Evolutionary conservation across 768 basidiomycete species (phyloP), one percentile per base, ranked within the genome.

Genomic region (Pleurotus pulmonarius): DNA sequence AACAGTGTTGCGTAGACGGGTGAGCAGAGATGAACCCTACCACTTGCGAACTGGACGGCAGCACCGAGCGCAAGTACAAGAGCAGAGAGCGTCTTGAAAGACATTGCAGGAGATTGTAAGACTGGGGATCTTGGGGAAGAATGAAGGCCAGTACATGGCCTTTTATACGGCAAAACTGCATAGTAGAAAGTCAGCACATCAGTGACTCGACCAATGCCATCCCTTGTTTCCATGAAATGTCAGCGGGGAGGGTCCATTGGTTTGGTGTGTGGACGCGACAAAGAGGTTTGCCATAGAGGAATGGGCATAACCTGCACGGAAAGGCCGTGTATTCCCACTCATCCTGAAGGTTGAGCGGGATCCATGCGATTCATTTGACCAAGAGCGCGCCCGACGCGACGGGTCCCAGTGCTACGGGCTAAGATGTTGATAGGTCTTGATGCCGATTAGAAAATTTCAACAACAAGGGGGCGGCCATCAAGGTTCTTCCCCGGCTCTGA

Each of bases 241-340:
- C 18, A 25, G 16, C 51, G 24, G 11, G 9, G 22, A 34, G 16
- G 34, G 15, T 37, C 51, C 51, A 41, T 40, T 53, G 51, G n/a
- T 25, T 53, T 24, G 51, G 51, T 53, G 51, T 53, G 51, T 53
- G 51, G 51, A 53, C 38, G 51, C 51, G 51, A 40, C 48, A 3
- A 4, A 29, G 26, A 29, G 15, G 15, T 53, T 53, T 11, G n/a
- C 37, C 51, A 53, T 40, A 25, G 51, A 16, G 38, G 38, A 13
- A 15, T 34, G 18, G 22, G 16, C 16, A 13, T 53, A 20, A 41
- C 18, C 37, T 34, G 34, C 29, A 25, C 22, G 24, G 22, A 53
- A 20, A 25, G 51, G 51, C 34, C 15, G 34, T 41, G 22, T 22
- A 12, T 53, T 53, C 51, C 38, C 51, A 53, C 39, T 53, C 39